Evolutionary conservation across 2,329 filamentous ascomycete species (phyloP).

Genomic region (Hysterium pulicare): DNA sequence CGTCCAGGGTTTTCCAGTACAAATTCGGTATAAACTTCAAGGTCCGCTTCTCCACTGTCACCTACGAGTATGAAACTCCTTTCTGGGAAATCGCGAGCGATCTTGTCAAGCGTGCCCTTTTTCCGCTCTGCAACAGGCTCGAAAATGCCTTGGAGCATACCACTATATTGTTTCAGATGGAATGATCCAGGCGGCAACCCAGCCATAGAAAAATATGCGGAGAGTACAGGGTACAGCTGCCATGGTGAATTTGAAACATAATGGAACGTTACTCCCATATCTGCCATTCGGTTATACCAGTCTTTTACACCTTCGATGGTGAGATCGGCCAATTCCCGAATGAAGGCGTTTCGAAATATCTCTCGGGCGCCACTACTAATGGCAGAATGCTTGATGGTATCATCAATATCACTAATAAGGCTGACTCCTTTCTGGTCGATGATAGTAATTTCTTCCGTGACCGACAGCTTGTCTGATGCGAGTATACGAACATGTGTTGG

Average conservation of each 20-base stretch:
- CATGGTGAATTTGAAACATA: constrained; percentile 99
- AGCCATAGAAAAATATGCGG: constrained; percentile 76
- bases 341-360: constrained; percentile 94
- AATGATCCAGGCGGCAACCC: constrained; percentile 84
- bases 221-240: constrained; percentile 90
- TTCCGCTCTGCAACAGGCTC: constrained; percentile 96
- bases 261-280: constrained; percentile 82
- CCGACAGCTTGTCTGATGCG: constrained; percentile 79
- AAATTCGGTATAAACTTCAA: constrained; percentile 97
- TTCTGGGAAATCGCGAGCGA: constrained; percentile 85
- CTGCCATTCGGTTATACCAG: constrained; percentile 78
- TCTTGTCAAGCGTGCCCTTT: constrained; percentile 78
- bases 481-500: constrained; percentile 87
- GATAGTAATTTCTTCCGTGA: constrained; percentile 72
- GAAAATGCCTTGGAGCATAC: constrained; percentile 97
- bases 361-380: constrained; percentile 84
- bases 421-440: constrained; percentile 79
- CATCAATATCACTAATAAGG: constrained; percentile 95
- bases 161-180: constrained; percentile 92
- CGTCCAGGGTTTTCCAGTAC: constrained; percentile 77
- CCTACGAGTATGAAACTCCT: constrained; percentile 88
- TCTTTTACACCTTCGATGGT: constrained; percentile 83
- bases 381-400: constrained; percentile 94
- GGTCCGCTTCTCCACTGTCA: constrained; percentile 92
- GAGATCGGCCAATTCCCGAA: constrained; percentile 77